Evolutionary conservation across 208 protist species (phyloP), one percentile per base, ranked within the genome.

Genomic region (Acanthamoeba royreba): DNA sequence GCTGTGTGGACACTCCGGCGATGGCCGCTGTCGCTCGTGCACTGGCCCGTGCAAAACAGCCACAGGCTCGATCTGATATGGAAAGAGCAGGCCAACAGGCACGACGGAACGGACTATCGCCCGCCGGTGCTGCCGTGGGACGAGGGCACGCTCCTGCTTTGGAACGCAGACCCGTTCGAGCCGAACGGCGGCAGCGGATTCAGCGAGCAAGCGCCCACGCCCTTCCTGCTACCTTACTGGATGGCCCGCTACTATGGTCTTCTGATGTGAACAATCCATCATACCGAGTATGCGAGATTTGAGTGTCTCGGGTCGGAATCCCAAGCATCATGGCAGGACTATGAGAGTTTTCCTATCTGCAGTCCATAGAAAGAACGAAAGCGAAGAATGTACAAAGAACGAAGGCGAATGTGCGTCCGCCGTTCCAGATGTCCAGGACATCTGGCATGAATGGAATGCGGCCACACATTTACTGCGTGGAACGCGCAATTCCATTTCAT

Each of bases 201-300:
- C 31, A 77, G 38, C 58, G 77, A 94, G 28, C 28, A 55, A 17
- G 72, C 13, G 5, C 90, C 93, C 17, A 45, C 45, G 31, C 11
- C 58, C 86, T 95, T 45, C 31, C 90, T 95, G 49, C 61, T 92
- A n/a, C 93, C 93, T n/a, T 95, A 92, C 55, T 95, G 93, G 93
- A 15, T 95, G 93, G 91, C 91, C 49, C 72, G 91, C 72, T 93
- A 72, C 91, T 66, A 66, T 31, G 61, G 61, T 66, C 25, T 38
- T 49, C 72, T 93, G 33, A 2, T 28, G 11, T 87, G 43, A 2
- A 91, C 22, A 7, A 66, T 9, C 15, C 2, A 61, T 40, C 15
- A 77, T n/a, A n/a, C n/a, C n/a, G n/a, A n/a, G n/a, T n/a, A n/a
- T n/a, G n/a, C n/a, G n/a, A n/a, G n/a, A n/a, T n/a, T n/a, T n/a